phyloP scores from a whole-genome alignment of 2,329 filamentous ascomycete genomes.

The Thermothelomyces thermophilus region DNA sequence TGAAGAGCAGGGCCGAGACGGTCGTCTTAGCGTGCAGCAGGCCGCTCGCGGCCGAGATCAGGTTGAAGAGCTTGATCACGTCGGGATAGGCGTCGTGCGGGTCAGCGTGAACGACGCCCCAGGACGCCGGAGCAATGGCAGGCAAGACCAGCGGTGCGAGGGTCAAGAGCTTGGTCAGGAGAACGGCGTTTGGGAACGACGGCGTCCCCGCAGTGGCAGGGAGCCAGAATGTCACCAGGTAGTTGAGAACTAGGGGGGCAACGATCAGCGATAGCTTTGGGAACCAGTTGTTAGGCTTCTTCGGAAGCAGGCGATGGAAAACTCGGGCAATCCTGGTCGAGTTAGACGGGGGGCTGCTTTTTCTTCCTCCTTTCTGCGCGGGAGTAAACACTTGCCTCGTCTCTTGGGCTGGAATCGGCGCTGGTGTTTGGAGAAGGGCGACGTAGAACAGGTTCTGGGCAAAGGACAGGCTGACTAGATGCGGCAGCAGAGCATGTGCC shows the following conservation, averaged over 20 bases:
- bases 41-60: slow-evolving; percentile 38
- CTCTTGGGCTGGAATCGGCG: slow-evolving; percentile 34
- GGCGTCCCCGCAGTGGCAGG: slow-evolving; percentile 37
- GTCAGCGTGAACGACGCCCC: slow-evolving; percentile 40
- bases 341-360: slow-evolving; percentile 1
- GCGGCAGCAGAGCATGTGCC: slow-evolving; percentile 52
- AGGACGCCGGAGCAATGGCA: slow-evolving; percentile 41
- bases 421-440: slow-evolving; percentile 49
- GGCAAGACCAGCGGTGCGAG: slow-evolving; percentile 42
- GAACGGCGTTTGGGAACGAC: slow-evolving; percentile 32
- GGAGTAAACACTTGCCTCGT: slow-evolving; percentile 26
- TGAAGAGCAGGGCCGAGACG: slow-evolving; percentile 38
- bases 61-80: slow-evolving; percentile 42
- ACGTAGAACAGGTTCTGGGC: slow-evolving; percentile 59
- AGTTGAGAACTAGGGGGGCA: slow-evolving; percentile 31
- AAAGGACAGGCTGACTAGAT: slow-evolving; percentile 54
- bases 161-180: slow-evolving; percentile 32
- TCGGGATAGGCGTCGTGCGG: slow-evolving; percentile 35
- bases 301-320: slow-evolving; percentile 27
- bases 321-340: slow-evolving; percentile 22
- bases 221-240: slow-evolving; percentile 32
- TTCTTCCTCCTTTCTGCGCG: neutral
- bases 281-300: slow-evolving; percentile 40
- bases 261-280: slow-evolving; percentile 35
- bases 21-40: slow-evolving; percentile 41